Evolutionary conservation across 257 asterid species (phyloP), one percentile per base, ranked within the genome.

Genomic region (Penstemon newberryi): DNA sequence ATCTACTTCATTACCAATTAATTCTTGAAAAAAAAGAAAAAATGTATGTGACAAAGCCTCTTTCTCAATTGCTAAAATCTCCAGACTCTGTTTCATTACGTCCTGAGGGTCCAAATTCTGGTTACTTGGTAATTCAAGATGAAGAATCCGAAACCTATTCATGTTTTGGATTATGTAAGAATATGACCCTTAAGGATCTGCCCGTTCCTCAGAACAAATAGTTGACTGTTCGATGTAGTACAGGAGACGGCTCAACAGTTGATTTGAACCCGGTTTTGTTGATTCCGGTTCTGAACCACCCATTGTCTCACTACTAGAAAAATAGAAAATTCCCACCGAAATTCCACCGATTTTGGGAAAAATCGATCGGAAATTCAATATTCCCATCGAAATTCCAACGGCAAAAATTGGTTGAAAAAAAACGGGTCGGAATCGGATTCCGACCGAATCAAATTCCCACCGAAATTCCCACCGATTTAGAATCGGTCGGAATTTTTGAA

Each of bases 171-270:
- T 59, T 52, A 41, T 76, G 78, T 67, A 82, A 82, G 89, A 80
- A 73, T 0, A 19, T 50, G 10, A 64, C 62, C n/a, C 77, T 89
- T 2, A 8, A 52, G 1, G 67, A 74, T 3, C 41, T 87, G 13
- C 95, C 95, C 7, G 79, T 89, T 71, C 96, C 95, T 58, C 96
- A 85, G 60, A 74, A 83, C 84, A 87, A 85, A 69, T 76, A 78
- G 60, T 56, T 85, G 60, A 63, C 68, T 2, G 68, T 85, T 15
- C 56, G 4, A 8, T 83, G n/a, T n/a, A n/a, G n/a, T n/a, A n/a
- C n/a, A n/a, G n/a, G n/a, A n/a, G n/a, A n/a, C n/a, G n/a, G n/a
- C n/a, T n/a, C n/a, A n/a, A n/a, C n/a, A n/a, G n/a, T n/a, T n/a
- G n/a, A 78, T 10, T 5, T 4, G 0, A 12, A 86, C 18, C 70